Evolutionary conservation across 2,329 filamentous ascomycete genomes (phyloP).

Genomic region (Epichloe typhina): DNA sequence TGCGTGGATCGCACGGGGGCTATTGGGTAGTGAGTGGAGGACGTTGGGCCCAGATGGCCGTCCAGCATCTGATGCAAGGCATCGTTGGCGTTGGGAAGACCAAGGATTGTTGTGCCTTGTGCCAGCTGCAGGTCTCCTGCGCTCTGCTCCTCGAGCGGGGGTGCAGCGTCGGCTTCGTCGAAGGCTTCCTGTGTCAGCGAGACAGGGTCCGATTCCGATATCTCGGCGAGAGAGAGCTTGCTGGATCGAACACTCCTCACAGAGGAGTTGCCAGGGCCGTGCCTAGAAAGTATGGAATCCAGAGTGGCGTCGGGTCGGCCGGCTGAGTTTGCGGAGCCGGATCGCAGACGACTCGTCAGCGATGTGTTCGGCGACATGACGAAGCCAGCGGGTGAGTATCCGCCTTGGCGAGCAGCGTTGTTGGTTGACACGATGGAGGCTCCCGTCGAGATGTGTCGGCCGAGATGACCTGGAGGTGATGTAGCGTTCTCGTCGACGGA

Average conservation of each 20-base stretch:
- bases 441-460: slow-evolving; percentile 34
- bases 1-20: background rate
- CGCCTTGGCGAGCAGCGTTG: slow-evolving; percentile 50
- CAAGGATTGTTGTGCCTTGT: slow-evolving; percentile 21
- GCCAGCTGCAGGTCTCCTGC: slow-evolving; percentile 12
- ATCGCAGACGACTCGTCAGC: slow-evolving; percentile 40
- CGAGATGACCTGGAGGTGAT: slow-evolving; percentile 13
- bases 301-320: slow-evolving; percentile 27
- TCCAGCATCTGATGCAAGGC: slow-evolving; percentile 23
- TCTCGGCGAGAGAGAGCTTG: slow-evolving; percentile 40
- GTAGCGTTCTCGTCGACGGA: slow-evolving; percentile 1
- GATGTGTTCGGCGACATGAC: slow-evolving; percentile 55
- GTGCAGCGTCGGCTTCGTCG: slow-evolving; percentile 37
- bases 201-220: slow-evolving; percentile 42
- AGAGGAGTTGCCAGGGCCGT: slow-evolving; percentile 42
- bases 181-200: slow-evolving; percentile 37
- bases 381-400: slow-evolving; percentile 56
- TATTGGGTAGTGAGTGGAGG: background rate
- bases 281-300: slow-evolving; percentile 29
- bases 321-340: slow-evolving; percentile 38
- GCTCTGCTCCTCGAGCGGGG: slow-evolving; percentile 25
- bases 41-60: slow-evolving; percentile 7
- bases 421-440: slow-evolving; percentile 60
- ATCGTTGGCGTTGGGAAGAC: slow-evolving; percentile 16
- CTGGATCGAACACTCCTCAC: slow-evolving; percentile 35